Conservation (phyloP, 1,284 basidiomycete genomes). For the Gomphus bonarii region DNA sequence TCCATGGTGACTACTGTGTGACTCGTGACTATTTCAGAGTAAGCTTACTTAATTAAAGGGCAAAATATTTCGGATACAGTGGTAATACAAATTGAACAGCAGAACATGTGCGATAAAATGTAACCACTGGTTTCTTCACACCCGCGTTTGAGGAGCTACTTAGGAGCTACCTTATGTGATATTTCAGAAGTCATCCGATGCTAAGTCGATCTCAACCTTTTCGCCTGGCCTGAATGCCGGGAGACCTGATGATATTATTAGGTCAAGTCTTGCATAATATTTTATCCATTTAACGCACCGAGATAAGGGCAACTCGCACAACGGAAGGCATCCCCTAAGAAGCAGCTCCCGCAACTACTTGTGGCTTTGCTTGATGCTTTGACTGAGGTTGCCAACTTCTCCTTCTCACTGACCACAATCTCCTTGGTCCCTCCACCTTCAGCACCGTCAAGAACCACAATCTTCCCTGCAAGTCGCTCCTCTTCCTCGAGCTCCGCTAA, state of each 20-base stretch:
- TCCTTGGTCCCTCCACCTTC: constrained; percentile 48
- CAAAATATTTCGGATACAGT: background rate
- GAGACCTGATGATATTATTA: constrained; percentile 43
- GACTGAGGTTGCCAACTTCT: constrained; percentile 51
- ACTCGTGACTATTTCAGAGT: background rate
- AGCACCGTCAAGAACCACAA: constrained; percentile 53
- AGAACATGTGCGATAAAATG: background rate
- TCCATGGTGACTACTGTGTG: background rate
- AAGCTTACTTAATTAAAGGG: too few species aligned
- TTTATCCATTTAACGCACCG: constrained; percentile 46
- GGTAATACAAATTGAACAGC: too few species aligned
- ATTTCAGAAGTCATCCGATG: constrained; percentile 77
- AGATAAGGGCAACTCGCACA: constrained; percentile 94
- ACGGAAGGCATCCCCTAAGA: constrained; percentile 94
- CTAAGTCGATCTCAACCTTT: constrained; percentile 84
- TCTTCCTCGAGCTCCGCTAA: constrained; percentile 86
- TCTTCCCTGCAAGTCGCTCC: constrained; percentile 44
- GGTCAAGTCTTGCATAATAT: background rate
- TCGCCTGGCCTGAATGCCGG: constrained; percentile 98
- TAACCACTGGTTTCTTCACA: background rate
- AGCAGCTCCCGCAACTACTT: constrained; percentile 96
- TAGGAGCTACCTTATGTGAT: too few species aligned
- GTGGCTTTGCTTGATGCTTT: constrained; percentile 74
- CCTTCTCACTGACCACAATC: constrained; percentile 55
- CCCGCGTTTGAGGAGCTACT: background rate